Base-by-base conservation (phyloP, 2,329 filamentous ascomycete species). In the Pezicula rhizophila region DNA sequence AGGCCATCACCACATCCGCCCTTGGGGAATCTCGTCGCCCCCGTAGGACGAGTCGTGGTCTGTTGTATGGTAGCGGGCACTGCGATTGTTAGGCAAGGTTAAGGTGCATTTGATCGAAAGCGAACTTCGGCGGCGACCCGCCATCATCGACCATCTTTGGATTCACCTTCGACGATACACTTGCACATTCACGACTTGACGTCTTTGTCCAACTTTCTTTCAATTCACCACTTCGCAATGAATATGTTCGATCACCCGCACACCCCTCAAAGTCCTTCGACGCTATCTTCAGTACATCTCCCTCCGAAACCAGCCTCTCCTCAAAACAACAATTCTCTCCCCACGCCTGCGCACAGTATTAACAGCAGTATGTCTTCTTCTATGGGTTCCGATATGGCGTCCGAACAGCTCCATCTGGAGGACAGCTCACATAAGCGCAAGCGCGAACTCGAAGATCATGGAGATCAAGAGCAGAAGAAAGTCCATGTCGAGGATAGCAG, bases 181-280 rank as follows among this genome's bases (percentile, higher is more conserved):
- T 23, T 31, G 17, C 15, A 23, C 33, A 18, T 34, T 40, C 12
- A 37, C 28, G 20, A 23, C 34, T 43, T 37, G 41, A 38, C 33
- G 37, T 17, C 20, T 33, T 45, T 20, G 25, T 34, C 40, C n/a
- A 20, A 12, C 23, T 8, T 28, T 23, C 37, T 18, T 35, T 43
- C 38, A 44, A 48, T 44, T 28, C 17, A 47, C 8, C 10, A 14
- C 25, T 33, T 39, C 39, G 51, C 59, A 57, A 60, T 48, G 15
- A 84, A 84, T 79, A 80, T 78, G 70, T 82, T 79, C 56, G 57
- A 63, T 73, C 79, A 83, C 66, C 80, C 80, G 60, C 79, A 79
- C 62, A 84, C 80, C 59, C 81, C 81, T 64, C 80, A 84, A 73
- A 84, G 80, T 66, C 80, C 80, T 64, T 82, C 78, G 59, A 76